Conservation (phyloP, 164 flowering plant species). For the Amborella trichopoda region DNA sequence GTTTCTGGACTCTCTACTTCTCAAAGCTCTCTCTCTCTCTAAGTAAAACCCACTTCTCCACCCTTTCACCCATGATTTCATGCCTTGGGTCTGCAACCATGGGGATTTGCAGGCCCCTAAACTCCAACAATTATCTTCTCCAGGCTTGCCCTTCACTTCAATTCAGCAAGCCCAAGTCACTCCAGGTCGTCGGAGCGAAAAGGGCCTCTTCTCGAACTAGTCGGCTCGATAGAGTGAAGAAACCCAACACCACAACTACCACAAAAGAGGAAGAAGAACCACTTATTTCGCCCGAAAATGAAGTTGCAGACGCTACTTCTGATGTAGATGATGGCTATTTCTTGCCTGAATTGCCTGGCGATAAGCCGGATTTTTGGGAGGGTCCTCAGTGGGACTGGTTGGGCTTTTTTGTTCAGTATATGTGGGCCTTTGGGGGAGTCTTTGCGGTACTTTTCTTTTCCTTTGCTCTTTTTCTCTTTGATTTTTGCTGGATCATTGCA, state of each 20-base stretch:
- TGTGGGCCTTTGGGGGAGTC: constrained; percentile 86
- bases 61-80: no score
- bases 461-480: no score
- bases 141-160: not conserved
- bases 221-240: constrained; percentile 40
- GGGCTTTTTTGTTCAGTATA: constrained; percentile 74
- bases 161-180: not conserved
- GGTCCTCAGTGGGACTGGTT: constrained; percentile 75
- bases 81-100: no score
- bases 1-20: no score
- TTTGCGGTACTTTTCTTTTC: constrained; percentile 51
- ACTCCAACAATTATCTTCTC: no score
- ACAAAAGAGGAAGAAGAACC: constrained; percentile 12
- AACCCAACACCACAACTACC: constrained; percentile 21
- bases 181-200: constrained; percentile 11
- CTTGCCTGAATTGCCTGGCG: constrained; percentile 67
- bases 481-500: no score
- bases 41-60: no score
- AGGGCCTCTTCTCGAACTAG: constrained; percentile 42
- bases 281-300: constrained; percentile 8
- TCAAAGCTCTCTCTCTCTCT: no score
- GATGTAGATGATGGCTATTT: constrained; percentile 33
- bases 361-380: constrained; percentile 65
- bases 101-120: no score
- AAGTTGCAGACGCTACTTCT: constrained; percentile 1